Conservation (phyloP, 371 early-diverging fungal genomes). For the Phascolomyces articulosus region DNA sequence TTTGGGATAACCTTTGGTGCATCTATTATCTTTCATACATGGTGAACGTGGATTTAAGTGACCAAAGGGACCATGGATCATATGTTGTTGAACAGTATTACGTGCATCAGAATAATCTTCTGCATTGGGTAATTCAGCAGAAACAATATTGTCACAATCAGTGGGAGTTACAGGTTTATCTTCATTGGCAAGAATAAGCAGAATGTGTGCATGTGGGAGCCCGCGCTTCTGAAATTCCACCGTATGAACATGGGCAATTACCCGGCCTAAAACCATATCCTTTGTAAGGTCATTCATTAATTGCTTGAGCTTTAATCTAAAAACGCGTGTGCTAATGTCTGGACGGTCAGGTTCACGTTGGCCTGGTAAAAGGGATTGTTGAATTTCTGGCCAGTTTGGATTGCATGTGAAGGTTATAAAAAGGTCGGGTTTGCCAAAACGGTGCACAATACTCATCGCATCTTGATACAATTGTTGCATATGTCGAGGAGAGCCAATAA, state of each 20-base stretch:
- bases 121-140: constrained; percentile 35
- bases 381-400: background rate
- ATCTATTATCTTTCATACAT: constrained; percentile 26
- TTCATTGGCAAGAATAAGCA: too few relatives aligned
- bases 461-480: background rate
- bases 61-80: constrained; percentile 39
- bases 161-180: constrained; percentile 22
- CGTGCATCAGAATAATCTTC: constrained; percentile 17
- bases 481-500: background rate
- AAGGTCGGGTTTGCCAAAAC: background rate
- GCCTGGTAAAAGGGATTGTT: background rate
- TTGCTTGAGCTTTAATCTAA: background rate
- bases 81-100: constrained; percentile 23
- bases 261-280: constrained; percentile 23
- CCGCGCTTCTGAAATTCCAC: constrained; percentile 34
- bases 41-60: constrained; percentile 11
- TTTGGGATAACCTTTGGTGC: constrained; percentile 22
- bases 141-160: constrained; percentile 26
- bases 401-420: background rate
- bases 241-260: constrained; percentile 13
- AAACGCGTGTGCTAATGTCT: background rate
- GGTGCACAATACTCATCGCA: background rate
- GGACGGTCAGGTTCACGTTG: background rate
- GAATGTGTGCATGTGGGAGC: constrained; percentile 31
- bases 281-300: constrained; percentile 22